Evolutionary conservation across 192 early-diverging fungal species (phyloP).

Genomic region (Rhizophagus clarus): DNA sequence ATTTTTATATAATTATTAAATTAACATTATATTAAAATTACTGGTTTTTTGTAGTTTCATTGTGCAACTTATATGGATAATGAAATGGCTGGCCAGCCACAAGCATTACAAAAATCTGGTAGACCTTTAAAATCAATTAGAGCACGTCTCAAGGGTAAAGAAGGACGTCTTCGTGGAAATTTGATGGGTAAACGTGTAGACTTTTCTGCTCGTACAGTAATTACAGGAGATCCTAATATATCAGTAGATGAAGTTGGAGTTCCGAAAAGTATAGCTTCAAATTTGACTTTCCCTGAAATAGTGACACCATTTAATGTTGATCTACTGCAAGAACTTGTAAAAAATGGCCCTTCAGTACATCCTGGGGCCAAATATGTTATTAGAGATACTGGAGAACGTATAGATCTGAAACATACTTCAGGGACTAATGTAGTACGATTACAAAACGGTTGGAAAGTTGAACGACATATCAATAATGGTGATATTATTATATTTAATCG

Average conservation of each 20-base stretch:
- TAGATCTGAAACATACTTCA: constrained; percentile 88
- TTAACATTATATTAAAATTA: not conserved
- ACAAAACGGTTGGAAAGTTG: constrained; percentile 91
- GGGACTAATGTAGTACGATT: constrained; percentile 80
- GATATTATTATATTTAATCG: constrained; percentile 99
- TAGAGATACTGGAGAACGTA: constrained; percentile 89
- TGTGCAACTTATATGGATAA: constrained; percentile 98
- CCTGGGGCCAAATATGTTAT: constrained; percentile 98
- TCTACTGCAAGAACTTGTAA: constrained; percentile 81
- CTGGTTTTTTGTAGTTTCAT: constrained; percentile 66
- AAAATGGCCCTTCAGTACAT: constrained; percentile 89
- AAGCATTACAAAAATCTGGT: constrained; percentile 89
- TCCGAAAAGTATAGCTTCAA: constrained; percentile 94
- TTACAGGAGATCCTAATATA: constrained; percentile 98
- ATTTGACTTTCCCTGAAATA: constrained; percentile 94
- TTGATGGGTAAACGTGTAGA: constrained; percentile 99
- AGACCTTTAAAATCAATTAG: constrained; percentile 94
- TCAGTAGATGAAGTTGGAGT: constrained; percentile 99
- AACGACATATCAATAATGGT: constrained; percentile 92
- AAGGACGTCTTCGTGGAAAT: constrained; percentile 97
- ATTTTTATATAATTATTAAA: not conserved
- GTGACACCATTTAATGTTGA: constrained; percentile 98
- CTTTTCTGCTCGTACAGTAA: constrained; percentile 98
- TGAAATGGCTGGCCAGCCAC: constrained; percentile 89
- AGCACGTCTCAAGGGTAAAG: constrained; percentile 97